Percentiles rank a stretch among this genome's conserved stretches.
phyloP scores from a whole-genome alignment of 768 basidiomycete species.

The Symmetrospora coprosmae region DNA sequence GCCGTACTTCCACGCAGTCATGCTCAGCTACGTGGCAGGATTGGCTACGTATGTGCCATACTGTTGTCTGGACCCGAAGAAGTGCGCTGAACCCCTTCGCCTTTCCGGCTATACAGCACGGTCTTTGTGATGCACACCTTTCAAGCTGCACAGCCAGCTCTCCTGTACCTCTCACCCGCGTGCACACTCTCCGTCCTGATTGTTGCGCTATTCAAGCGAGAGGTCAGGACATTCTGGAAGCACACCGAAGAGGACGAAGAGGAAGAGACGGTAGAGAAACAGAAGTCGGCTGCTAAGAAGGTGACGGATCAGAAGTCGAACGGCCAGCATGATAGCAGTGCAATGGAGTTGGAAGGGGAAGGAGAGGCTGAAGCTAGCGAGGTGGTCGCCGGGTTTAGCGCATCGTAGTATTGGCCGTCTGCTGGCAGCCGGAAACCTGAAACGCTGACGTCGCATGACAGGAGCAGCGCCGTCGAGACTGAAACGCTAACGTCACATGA shows the following conservation, averaged over 20 bases:
- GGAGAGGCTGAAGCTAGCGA: neutral
- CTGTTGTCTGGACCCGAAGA: too few species aligned
- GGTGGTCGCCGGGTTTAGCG: neutral
- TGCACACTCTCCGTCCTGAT: conserved; percentile 57
- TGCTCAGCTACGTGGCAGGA: conserved; percentile 50
- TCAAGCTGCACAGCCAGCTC: conserved; percentile 67
- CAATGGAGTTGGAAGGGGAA: neutral
- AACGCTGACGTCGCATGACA: neutral
- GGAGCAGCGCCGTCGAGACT: neutral
- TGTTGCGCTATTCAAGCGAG: conserved; percentile 51
- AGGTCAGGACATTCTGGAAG: conserved; percentile 53
- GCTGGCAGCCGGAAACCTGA: too few species aligned
- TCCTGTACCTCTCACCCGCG: conserved; percentile 68
- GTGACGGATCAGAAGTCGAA: too few species aligned
- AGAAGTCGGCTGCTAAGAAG: too few species aligned
- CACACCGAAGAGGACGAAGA: neutral
- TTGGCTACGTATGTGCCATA: conserved; percentile 21
- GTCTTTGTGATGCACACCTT: conserved; percentile 74
- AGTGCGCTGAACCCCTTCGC: too few species aligned
- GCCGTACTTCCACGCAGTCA: conserved; percentile 59
- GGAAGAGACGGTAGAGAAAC: neutral
- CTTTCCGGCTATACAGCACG: conserved; percentile 51
- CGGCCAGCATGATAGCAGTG: neutral
- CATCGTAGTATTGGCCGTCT: too few species aligned
- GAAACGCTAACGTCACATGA: neutral